Evolutionary conservation across 306 rosid genomes (phyloP).

Genomic region (Biancaea sappan): DNA sequence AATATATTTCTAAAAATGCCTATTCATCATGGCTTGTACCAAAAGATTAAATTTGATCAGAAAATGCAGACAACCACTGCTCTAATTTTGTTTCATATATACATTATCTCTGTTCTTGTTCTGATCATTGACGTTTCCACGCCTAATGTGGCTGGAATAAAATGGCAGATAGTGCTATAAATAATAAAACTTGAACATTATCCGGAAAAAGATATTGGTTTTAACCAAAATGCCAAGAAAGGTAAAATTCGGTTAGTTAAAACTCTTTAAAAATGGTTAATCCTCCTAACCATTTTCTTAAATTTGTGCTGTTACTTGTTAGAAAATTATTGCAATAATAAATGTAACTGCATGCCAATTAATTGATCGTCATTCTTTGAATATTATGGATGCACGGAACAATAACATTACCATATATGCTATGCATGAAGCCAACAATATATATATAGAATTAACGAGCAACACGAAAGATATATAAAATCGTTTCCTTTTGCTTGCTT

Average conservation of each 20-base stretch:
- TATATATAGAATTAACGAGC: conserved; percentile 5
- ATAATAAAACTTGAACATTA: not conserved
- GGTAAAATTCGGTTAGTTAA: not conserved
- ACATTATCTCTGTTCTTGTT: not conserved
- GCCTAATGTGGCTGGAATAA: too few relatives aligned
- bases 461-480: conserved; percentile 14
- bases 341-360: too few relatives aligned
- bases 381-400: not conserved
- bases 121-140: conserved; percentile 4
- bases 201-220: not conserved
- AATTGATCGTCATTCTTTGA: not conserved
- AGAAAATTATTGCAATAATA: not conserved
- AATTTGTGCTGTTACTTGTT: not conserved
- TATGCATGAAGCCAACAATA: not conserved
- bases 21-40: not conserved
- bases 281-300: not conserved
- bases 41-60: not conserved
- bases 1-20: conserved; percentile 13
- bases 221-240: not conserved
- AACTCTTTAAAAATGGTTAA: not conserved
- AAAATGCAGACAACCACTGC: not conserved
- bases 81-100: not conserved
- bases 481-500: conserved; percentile 3
- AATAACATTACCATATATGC: not conserved
- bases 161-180: too few relatives aligned